These are phyloP conservation scores for Huntiella bhutanensis DNA, from an alignment of 2,329 filamentous ascomycete genomes.

Conservation along the genomic window DNA sequence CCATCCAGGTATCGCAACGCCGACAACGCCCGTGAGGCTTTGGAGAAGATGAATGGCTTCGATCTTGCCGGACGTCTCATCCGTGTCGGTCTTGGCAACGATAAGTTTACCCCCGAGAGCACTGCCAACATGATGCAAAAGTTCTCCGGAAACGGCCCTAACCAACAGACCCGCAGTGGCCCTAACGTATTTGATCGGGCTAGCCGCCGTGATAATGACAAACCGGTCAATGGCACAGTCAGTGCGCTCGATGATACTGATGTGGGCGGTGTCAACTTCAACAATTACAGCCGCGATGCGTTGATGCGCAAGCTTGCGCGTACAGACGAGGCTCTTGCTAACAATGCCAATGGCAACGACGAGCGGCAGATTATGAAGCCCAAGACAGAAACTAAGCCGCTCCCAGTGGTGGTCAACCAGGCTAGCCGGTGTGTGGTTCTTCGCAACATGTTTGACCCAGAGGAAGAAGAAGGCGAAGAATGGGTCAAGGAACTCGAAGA, in stretches of 20 bases:
- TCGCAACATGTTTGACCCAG: conserved; percentile 85
- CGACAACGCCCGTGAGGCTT: conserved; percentile 73
- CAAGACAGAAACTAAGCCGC: conserved; percentile 58
- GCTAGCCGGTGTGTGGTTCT: conserved; percentile 85
- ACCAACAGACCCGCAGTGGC: conserved; percentile 59
- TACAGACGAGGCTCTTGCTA: conserved; percentile 58
- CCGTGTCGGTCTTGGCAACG: conserved; percentile 95
- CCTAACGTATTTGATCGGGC: conserved; percentile 56
- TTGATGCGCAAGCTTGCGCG: conserved; percentile 97
- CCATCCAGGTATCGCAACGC: conserved; percentile 63
- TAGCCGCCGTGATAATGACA: conserved; percentile 81
- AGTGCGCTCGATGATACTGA: conserved; percentile 95
- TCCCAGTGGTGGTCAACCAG: conserved; percentile 76
- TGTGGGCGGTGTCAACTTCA: conserved; percentile 97
- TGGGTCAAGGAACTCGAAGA: conserved; percentile 92
- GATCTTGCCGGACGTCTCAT: conserved; percentile 94
- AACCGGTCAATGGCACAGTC: conserved; percentile 45
- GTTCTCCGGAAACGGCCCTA: conserved; percentile 53
- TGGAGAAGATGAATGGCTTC: conserved; percentile 99
- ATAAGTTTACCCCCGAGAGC: conserved; percentile 98
- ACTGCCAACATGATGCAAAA: conserved; percentile 82
- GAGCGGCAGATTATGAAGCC: conserved; percentile 58
- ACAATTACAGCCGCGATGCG: conserved; percentile 94
- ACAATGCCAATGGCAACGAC: conserved; percentile 33
- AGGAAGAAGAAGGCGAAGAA: conserved; percentile 70